Evolutionary conservation across 495 filamentous ascomycete species (phyloP).

Genomic region (Aspergillus conjunctus): DNA sequence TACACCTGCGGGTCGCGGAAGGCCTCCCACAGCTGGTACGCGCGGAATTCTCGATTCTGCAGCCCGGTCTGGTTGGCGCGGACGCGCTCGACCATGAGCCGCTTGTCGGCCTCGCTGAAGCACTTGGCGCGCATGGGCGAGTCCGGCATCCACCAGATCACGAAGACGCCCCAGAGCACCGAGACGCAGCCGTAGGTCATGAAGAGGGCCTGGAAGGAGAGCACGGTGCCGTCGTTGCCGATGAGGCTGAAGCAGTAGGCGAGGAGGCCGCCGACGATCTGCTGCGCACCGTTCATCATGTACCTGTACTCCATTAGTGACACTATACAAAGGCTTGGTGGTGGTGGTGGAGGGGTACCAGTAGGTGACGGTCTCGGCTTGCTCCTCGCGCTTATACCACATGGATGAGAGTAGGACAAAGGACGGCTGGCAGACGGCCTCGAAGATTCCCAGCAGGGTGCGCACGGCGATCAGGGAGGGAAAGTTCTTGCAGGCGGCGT

Average conservation of each 20-base stretch:
- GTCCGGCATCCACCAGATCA: slow-evolving; percentile 51
- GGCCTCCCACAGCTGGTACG: slow-evolving; percentile 48
- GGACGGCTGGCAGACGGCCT: slow-evolving; percentile 64
- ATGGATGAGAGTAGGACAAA: slow-evolving; percentile 65
- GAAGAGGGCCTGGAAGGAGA: slow-evolving; percentile 63
- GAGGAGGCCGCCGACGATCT: slow-evolving; percentile 57
- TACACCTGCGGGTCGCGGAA: slow-evolving; percentile 47
- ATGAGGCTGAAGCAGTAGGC: slow-evolving; percentile 62
- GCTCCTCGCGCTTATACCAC: slow-evolving; percentile 73
- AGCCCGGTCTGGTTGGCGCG: slow-evolving; percentile 57
- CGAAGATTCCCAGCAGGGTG: slow-evolving; percentile 67
- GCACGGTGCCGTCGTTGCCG: slow-evolving; percentile 39
- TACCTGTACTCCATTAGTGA: slow-evolving; percentile 40
- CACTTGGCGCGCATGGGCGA: slow-evolving; percentile 53
- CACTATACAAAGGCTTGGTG: not conserved
- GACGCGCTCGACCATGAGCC: slow-evolving; percentile 50
- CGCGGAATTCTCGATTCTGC: slow-evolving; percentile 53
- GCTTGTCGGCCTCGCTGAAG: slow-evolving; percentile 53
- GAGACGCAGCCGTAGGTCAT: slow-evolving; percentile 57
- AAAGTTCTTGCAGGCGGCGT: slow-evolving; percentile 61
- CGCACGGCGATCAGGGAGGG: slow-evolving; percentile 57
- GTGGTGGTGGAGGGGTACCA: slow-evolving; percentile 45
- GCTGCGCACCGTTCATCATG: slow-evolving; percentile 66
- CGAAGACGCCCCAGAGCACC: slow-evolving; percentile 52
- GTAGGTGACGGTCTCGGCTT: slow-evolving; percentile 64